Percentiles rank a stretch among this genome's conserved stretches.
Conservation (phyloP, 495 filamentous ascomycete genomes). For the Lophium mytilinum region DNA sequence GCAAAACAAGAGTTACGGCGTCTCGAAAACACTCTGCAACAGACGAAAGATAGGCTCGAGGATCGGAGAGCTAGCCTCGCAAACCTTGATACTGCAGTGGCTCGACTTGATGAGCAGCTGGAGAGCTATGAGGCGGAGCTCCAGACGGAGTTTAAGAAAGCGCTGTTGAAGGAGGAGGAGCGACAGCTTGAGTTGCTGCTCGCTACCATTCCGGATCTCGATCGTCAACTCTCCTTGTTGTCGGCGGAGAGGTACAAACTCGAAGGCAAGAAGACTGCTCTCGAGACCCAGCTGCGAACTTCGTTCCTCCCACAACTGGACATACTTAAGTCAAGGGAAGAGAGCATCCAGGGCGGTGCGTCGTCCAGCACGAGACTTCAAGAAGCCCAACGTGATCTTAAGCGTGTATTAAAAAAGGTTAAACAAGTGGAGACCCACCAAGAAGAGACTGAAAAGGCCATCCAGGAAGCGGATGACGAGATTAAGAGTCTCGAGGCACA, state of each 20-base stretch:
- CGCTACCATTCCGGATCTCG: conserved; percentile 59
- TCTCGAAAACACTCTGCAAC: conserved; percentile 63
- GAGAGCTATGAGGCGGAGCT: conserved; percentile 69
- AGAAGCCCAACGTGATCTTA: conserved; percentile 73
- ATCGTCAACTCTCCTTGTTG: conserved; percentile 64
- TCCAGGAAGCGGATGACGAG: conserved; percentile 53
- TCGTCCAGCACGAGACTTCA: conserved; percentile 53
- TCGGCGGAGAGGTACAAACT: conserved; percentile 66
- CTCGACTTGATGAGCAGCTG: conserved; percentile 65
- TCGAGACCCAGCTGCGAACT: conserved; percentile 80
- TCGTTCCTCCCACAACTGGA: conserved; percentile 80
- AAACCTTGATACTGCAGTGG: conserved; percentile 69
- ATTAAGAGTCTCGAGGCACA: conserved; percentile 55
- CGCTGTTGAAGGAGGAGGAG: conserved; percentile 75
- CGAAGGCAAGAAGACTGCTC: conserved; percentile 65
- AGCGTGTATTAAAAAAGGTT: conserved; percentile 49
- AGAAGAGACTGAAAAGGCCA: conserved; percentile 59
- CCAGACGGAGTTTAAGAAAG: conserved; percentile 83
- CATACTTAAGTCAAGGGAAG: conserved; percentile 72
- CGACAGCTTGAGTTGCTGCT: conserved; percentile 64
- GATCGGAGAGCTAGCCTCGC: conserved; percentile 58
- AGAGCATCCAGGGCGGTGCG: conserved; percentile 48
- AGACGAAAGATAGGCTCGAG: conserved; percentile 66
- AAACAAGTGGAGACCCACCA: conserved; percentile 51
- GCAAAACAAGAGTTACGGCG: conserved; percentile 62